Evolutionary conservation across 164 flowering plant genomes (phyloP).

Genomic region (Piper longum): DNA sequence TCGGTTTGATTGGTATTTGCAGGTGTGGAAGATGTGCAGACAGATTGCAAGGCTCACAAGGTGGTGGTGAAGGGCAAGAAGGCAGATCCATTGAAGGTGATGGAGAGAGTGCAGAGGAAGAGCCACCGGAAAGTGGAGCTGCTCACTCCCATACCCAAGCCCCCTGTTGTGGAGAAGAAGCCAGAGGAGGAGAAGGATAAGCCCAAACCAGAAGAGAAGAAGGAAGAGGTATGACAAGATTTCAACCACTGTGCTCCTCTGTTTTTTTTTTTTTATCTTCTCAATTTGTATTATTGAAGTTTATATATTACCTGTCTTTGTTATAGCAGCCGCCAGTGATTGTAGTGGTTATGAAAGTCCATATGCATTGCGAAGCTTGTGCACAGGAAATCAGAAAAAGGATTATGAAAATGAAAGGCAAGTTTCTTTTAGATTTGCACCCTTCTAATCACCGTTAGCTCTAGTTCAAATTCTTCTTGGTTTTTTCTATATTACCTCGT

Average conservation of each 20-base stretch:
- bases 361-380: conserved; percentile 93
- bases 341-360: conserved; percentile 48
- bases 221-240: conserved; percentile 7
- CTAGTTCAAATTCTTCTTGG: background rate
- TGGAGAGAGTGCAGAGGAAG: conserved; percentile 8
- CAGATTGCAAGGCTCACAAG: conserved; percentile 8
- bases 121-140: conserved; percentile 11
- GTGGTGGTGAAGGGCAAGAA: conserved; percentile 10
- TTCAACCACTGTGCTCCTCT: background rate
- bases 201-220: conserved; percentile 9
- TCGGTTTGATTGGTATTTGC: background rate
- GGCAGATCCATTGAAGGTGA: conserved; percentile 9
- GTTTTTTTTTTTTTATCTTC: background rate
- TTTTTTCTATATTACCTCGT: background rate
- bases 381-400: conserved; percentile 61
- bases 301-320: background rate
- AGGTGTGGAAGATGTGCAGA: conserved; percentile 10
- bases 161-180: conserved; percentile 17
- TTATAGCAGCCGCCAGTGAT: conserved; percentile 33
- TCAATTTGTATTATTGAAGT: background rate
- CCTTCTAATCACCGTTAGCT: background rate
- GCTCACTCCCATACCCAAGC: conserved; percentile 5
- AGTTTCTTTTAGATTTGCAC: background rate
- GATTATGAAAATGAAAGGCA: conserved; percentile 78
- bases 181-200: conserved; percentile 11